A percentile compares a stretch with the other conserved stretches of the same genome.
Evolutionary conservation across 805 yeast genomes (phyloP).

Genomic region (Yarrowia sp.): DNA sequence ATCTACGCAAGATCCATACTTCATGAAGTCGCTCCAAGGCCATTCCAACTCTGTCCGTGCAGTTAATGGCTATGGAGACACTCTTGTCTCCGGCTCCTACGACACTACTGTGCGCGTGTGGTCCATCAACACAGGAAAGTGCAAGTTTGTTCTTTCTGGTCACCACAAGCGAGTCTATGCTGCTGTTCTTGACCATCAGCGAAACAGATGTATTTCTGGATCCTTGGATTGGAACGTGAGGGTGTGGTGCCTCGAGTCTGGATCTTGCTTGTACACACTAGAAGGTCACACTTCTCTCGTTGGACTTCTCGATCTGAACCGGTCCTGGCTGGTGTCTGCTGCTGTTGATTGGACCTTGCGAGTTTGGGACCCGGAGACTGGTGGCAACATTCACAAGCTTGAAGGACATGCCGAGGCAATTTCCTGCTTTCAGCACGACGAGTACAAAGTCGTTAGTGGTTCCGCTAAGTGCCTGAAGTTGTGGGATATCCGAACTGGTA

Average conservation of each 20-base stretch:
- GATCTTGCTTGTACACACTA: slow-evolving; percentile 69
- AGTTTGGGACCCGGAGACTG: slow-evolving; percentile 87
- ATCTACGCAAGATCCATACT: slow-evolving; percentile 59
- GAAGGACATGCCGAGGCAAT: slow-evolving; percentile 85
- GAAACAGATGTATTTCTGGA: slow-evolving; percentile 86
- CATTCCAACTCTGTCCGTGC: slow-evolving; percentile 85
- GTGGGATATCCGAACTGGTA: slow-evolving; percentile 84
- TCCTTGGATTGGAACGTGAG: slow-evolving; percentile 87
- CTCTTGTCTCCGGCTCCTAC: slow-evolving; percentile 87
- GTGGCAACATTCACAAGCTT: slow-evolving; percentile 69
- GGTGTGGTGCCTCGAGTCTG: slow-evolving; percentile 87
- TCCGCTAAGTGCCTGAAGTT: slow-evolving; percentile 85
- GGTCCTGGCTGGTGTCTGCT: slow-evolving; percentile 82
- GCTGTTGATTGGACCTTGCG: slow-evolving; percentile 94
- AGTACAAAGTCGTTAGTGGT: slow-evolving; percentile 84
- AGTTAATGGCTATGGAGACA: slow-evolving; percentile 83
- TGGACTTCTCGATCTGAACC: slow-evolving; percentile 80
- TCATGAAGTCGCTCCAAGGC: slow-evolving; percentile 72
- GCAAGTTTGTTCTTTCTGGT: slow-evolving; percentile 77
- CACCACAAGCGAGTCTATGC: slow-evolving; percentile 89
- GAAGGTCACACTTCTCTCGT: slow-evolving; percentile 92
- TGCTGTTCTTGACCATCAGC: slow-evolving; percentile 78
- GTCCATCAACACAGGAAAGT: slow-evolving; percentile 79
- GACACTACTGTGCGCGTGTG: slow-evolving; percentile 91
- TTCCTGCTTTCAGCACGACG: slow-evolving; percentile 91